phyloP scores from a whole-genome alignment of 2,329 filamentous ascomycete genomes.

The Aspergillus caelatus region DNA sequence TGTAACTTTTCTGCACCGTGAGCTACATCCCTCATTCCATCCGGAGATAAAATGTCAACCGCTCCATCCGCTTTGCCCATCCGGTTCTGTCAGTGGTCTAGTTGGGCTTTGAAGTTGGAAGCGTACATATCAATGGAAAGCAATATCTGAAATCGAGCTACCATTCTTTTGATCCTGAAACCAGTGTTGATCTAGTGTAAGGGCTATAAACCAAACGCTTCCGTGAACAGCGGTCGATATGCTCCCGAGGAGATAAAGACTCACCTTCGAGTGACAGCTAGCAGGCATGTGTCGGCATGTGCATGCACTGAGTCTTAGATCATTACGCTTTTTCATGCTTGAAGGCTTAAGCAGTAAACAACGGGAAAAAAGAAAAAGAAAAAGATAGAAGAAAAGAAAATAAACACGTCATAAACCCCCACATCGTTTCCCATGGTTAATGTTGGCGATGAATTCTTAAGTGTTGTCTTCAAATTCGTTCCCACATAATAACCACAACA shows the following conservation, averaged over 20 bases:
- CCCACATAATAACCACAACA: neutral
- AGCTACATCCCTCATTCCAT: conserved; percentile 28
- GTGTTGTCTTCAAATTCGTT: neutral
- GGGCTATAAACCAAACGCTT: neutral
- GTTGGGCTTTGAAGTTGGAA: conserved; percentile 22
- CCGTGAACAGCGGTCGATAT: neutral
- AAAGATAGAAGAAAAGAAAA: too few species aligned
- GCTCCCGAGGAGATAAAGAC: neutral
- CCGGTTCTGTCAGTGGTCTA: conserved; percentile 12
- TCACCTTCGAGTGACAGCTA: neutral
- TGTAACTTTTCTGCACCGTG: conserved; percentile 22
- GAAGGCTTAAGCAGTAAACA: neutral
- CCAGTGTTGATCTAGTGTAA: neutral
- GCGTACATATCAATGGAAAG: conserved; percentile 15
- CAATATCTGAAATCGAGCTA: neutral
- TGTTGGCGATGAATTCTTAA: neutral
- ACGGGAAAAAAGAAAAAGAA: neutral
- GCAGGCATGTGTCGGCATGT: neutral
- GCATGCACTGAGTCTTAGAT: neutral
- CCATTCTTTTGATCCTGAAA: neutral
- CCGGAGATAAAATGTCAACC: conserved; percentile 23
- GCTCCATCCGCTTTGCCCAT: conserved; percentile 25
- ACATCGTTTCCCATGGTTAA: neutral
- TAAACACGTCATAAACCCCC: neutral
- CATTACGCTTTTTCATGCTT: neutral